Base-by-base conservation (phyloP, 1,284 basidiomycete genomes). In the Pseudozyma pruni region DNA sequence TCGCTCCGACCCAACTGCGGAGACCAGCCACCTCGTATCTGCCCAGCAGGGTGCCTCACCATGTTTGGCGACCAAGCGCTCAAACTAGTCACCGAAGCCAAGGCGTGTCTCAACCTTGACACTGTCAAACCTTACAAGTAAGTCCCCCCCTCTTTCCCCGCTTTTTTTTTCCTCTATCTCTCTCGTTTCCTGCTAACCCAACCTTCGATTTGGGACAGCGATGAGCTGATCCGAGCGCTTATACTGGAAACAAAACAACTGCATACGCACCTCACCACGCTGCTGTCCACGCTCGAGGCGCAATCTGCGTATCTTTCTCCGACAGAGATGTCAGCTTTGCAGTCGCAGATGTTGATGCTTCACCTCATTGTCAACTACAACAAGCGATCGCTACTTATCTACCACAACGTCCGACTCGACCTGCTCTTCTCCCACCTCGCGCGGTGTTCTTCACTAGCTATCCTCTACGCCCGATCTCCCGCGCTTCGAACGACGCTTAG, bases 171-270 rank as follows among this genome's bases (percentile, higher is more conserved):
- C n/a, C 23, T 19, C 11, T 13, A 13, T 19, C 35, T 11, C n/a
- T 20, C 17, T 16, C 14, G 23, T 34, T 32, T 14, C 33, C 49
- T 16, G 29, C 34, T 11, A n/a, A n/a, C 31, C 34, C 25, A 8
- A 31, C 20, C 10, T 35, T 29, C 17, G 13, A 9, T 2, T 10
- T 33, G 23, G 35, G 3, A 9, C 68, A 80, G 76, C 83, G 91
- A 94, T 80, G 86, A 88, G 46, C 88, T 93, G 71, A 90, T 98
- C 33, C 90, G 94, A 48, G 86, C 89, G 37, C 87, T 97, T 81
- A 87, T 93, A 70, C 89, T 94, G 70, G 95, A 98, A 83, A 93
- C 94, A 61, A 91, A 93, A 75, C 91, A 92, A 76, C 89, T 96
- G 70, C 91, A 84, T 29, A 73, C 82, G 3, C 83, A 83, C 32